These are phyloP conservation scores for Aureobasidium pullulans DNA, from an alignment of 2,329 filamentous ascomycete genomes.

Conservation along the genomic window DNA sequence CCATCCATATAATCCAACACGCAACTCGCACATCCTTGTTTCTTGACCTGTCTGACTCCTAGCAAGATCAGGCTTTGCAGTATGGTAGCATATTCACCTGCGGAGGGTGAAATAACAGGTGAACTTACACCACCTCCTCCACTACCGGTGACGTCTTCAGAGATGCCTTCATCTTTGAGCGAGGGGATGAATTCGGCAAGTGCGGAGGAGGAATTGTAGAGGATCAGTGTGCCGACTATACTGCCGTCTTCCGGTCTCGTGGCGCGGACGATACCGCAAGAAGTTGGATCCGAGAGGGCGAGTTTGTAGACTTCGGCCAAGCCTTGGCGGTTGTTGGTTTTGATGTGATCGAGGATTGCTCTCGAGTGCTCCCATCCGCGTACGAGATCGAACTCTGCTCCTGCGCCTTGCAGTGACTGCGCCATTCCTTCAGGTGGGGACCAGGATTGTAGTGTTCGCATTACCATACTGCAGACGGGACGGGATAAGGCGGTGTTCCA, in stretches of 20 bases:
- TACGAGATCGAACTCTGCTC: constrained; percentile 75
- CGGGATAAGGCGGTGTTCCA: constrained; percentile 65
- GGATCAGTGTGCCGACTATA: constrained; percentile 71
- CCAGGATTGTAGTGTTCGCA: constrained; percentile 67
- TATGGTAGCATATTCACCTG: constrained; percentile 61
- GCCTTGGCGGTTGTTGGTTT: constrained; percentile 65
- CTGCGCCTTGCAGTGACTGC: constrained; percentile 63
- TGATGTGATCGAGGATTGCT: constrained; percentile 66
- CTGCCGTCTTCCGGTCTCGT: constrained; percentile 60
- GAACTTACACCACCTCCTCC: constrained; percentile 68
- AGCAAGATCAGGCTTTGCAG: constrained; percentile 75
- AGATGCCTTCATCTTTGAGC: constrained; percentile 43
- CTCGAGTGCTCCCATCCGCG: constrained; percentile 71
- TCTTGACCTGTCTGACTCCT: constrained; percentile 75
- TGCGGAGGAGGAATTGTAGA: constrained; percentile 63
- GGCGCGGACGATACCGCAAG: constrained; percentile 76
- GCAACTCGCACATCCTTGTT: constrained; percentile 64
- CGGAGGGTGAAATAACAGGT: constrained; percentile 63
- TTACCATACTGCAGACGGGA: constrained; percentile 63
- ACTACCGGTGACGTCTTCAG: not conserved
- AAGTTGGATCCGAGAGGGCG: constrained; percentile 62
- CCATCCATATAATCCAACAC: constrained; percentile 70
- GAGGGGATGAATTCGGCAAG: constrained; percentile 64
- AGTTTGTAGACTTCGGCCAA: constrained; percentile 72
- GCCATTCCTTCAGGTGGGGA: constrained; percentile 67